phyloP scores from a whole-genome alignment of 1,284 basidiomycete genomes.

The Cryptococcus floricola region DNA sequence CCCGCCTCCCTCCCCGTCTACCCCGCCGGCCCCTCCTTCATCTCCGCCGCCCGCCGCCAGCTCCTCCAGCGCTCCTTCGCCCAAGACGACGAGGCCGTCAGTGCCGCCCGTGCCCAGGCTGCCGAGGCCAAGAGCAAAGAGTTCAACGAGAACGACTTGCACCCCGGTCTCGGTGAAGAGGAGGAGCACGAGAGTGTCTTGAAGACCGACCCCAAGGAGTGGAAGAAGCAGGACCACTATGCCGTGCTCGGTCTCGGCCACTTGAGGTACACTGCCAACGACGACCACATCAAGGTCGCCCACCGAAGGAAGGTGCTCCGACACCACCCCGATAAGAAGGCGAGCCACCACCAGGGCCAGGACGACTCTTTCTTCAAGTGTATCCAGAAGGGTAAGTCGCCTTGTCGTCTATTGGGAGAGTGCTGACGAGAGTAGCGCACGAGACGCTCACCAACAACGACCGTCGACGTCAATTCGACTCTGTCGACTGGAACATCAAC shows the following conservation, averaged over 20 bases:
- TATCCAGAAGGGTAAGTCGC: constrained; percentile 71
- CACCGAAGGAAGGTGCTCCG: constrained; percentile 98
- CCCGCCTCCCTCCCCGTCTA: constrained; percentile 56
- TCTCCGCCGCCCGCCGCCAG: constrained; percentile 70
- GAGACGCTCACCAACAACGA: constrained; percentile 86
- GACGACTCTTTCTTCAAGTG: constrained; percentile 99
- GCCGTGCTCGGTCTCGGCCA: constrained; percentile 90
- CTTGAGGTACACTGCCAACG: constrained; percentile 80
- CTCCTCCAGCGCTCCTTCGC: constrained; percentile 73
- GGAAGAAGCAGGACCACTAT: constrained; percentile 99
- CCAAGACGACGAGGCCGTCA: constrained; percentile 60
- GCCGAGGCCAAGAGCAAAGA: constrained; percentile 57
- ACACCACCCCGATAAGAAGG: constrained; percentile 99
- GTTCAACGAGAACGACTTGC: constrained; percentile 61
- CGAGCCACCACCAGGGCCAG: constrained; percentile 54
- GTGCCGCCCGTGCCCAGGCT: constrained; percentile 51
- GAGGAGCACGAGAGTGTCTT: constrained; percentile 72
- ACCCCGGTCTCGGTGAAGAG: constrained; percentile 91
- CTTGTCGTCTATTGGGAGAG: neutral
- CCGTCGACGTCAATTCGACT: constrained; percentile 92
- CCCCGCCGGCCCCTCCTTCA: constrained; percentile 78
- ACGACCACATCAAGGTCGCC: constrained; percentile 93
- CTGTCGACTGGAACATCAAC: constrained; percentile 82
- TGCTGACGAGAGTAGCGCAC: constrained; percentile 56
- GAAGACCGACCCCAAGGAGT: constrained; percentile 87